These are phyloP conservation scores for Neurospora pannonica DNA, from an alignment of 495 filamentous ascomycete species.

Conservation along the genomic window DNA sequence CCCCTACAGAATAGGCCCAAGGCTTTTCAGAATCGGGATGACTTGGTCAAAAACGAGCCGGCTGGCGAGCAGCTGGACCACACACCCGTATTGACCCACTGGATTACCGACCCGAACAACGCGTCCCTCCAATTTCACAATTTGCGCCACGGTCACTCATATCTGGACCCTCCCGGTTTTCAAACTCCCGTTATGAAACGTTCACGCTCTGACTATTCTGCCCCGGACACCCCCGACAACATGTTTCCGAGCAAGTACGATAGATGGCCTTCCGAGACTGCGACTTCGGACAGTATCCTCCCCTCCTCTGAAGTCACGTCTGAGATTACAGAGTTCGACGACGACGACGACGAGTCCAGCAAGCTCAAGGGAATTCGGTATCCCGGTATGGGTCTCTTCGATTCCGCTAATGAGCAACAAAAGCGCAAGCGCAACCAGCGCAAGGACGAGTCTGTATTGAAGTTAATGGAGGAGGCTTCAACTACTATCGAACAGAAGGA, in stretches of 20 bases:
- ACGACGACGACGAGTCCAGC: conserved; percentile 27
- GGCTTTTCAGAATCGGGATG: neutral
- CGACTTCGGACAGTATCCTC: conserved; percentile 19
- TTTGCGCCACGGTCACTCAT: conserved; percentile 6
- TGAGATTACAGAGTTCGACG: conserved; percentile 17
- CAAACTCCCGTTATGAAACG: conserved; percentile 13
- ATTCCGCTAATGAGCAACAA: conserved; percentile 69
- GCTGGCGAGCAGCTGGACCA: conserved; percentile 10
- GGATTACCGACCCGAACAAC: conserved; percentile 5
- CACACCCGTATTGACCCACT: conserved; percentile 3
- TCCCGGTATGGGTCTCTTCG: conserved; percentile 84
- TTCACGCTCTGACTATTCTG: conserved; percentile 7
- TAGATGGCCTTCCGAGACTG: conserved; percentile 21
- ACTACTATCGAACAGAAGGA: conserved; percentile 60
- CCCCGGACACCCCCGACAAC: conserved; percentile 12
- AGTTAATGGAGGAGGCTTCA: conserved; percentile 61
- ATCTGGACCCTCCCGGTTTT: conserved; percentile 12
- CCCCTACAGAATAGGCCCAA: conserved; percentile 1
- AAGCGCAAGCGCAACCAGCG: conserved; percentile 78
- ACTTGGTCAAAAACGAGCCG: conserved; percentile 24
- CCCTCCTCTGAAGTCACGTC: conserved; percentile 18
- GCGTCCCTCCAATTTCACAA: conserved; percentile 5
- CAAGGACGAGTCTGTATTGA: conserved; percentile 63
- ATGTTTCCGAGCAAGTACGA: conserved; percentile 10
- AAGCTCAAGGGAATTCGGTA: conserved; percentile 68